Evolutionary conservation across 2,329 filamentous ascomycete species (phyloP).

Genomic region (Monosporascus sp.): DNA sequence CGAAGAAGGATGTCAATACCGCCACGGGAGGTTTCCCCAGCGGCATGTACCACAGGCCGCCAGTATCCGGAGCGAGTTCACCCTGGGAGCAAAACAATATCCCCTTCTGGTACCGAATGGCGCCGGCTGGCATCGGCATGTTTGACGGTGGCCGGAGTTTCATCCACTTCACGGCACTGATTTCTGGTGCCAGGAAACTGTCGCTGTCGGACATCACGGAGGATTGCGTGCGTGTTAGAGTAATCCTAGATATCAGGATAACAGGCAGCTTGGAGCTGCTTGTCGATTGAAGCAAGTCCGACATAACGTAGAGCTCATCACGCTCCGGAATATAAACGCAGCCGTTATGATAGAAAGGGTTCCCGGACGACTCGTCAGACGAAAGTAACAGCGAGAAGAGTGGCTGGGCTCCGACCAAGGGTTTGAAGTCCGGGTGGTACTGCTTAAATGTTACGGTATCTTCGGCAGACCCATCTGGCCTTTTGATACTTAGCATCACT

Average conservation of each 20-base stretch:
- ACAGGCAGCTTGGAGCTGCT: slow-evolving; percentile 32
- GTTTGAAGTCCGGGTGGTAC: slow-evolving; percentile 31
- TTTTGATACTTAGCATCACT: background rate
- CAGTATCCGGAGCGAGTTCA: slow-evolving; percentile 13
- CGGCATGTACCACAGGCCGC: slow-evolving; percentile 28
- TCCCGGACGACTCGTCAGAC: slow-evolving; percentile 31
- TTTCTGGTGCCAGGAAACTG: slow-evolving; percentile 2
- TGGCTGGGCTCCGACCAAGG: slow-evolving; percentile 27
- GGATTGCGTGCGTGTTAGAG: slow-evolving; percentile 7
- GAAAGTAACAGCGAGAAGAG: slow-evolving; percentile 36
- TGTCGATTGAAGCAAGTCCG: slow-evolving; percentile 33
- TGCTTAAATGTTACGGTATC: slow-evolving; percentile 27
- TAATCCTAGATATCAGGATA: slow-evolving; percentile 39
- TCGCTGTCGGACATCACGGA: background rate
- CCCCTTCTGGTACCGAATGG: slow-evolving; percentile 33
- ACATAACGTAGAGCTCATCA: slow-evolving; percentile 41
- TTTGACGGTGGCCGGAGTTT: slow-evolving; percentile 36
- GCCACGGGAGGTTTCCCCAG: slow-evolving; percentile 24
- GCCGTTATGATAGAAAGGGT: slow-evolving; percentile 40
- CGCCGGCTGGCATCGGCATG: slow-evolving; percentile 40
- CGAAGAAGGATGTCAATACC: slow-evolving; percentile 37
- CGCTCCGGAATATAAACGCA: slow-evolving; percentile 34
- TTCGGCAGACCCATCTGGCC: background rate
- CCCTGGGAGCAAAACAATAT: slow-evolving; percentile 40
- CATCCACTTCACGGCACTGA: slow-evolving; percentile 31